Evolutionary conservation across 805 yeast species (phyloP), one percentile per base, ranked within the genome.

Genomic region (Kodamaea laetipori): DNA sequence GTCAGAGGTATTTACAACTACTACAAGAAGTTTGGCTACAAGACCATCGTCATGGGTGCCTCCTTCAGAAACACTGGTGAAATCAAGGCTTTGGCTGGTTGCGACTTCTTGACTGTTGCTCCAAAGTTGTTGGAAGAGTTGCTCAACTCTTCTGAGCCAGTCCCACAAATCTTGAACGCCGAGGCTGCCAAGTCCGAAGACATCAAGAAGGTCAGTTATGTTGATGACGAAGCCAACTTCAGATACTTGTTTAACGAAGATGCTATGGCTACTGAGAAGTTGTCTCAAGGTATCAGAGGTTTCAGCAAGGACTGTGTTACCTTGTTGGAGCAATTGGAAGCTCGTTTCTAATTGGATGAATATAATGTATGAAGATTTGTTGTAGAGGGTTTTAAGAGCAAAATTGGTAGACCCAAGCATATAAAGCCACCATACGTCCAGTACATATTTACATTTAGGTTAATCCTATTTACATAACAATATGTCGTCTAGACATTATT

Each of bases 11-110:
- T 94, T 71, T 94, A 69, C 87, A 86, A 90, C 86, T 94, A 94
- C 83, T 94, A 94, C 86, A 94, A 94, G 84, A 92, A 92, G 77
- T 88, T 71, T 72, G 92, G 84, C 58, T 94, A 94, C 83, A 80
- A 92, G 61, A 94, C 99, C 69, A 90, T 94, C 66, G 98, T 94
- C 64, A 94, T 94, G 99, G 99, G 99, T 73, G 99, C 99, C 48
- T 92, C 98, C 48, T 92, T 94, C 90, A 92, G 99, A 83, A 94
- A 90, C 79, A 71, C 76, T 51, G 96, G 90, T 57, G 99, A 92
- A 77, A 88, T 94, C 73, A 85, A 84, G 72, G 96, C 95, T 58
- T 78, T 94, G 60, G 97, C 99, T 47, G 99, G 99, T 70, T 84
- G 88, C 64, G 99, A 94, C 70, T 90, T 75, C 81, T 78, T 94